Conservation (phyloP, 148 eudicot species). For the Tetragonia tetragonoides region DNA sequence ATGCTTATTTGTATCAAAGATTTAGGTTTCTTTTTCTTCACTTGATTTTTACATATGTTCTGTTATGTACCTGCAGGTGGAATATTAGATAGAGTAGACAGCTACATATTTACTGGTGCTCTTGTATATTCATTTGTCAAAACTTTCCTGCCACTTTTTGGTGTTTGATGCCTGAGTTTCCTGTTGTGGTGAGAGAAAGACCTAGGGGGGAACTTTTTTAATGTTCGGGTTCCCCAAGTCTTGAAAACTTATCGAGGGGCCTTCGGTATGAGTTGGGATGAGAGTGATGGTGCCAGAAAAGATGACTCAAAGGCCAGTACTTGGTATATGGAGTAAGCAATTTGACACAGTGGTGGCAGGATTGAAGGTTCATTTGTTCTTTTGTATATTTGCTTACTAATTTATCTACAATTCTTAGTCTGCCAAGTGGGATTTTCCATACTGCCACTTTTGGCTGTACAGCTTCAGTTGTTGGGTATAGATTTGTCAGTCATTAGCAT, state of each 20-base stretch:
- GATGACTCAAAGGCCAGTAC: background rate
- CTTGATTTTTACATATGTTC: background rate
- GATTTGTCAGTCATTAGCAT: background rate
- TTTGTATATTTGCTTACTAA: background rate
- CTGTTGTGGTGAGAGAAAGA: background rate
- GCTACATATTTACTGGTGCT: conserved; percentile 96
- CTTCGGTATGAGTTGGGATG: background rate
- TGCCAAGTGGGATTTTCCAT: conserved; percentile 1
- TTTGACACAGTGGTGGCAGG: background rate
- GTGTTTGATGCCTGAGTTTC: conserved; percentile 47
- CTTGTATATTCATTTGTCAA: conserved; percentile 80
- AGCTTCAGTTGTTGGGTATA: background rate
- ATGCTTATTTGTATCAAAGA: background rate
- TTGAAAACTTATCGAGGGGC: background rate
- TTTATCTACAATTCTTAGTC: background rate
- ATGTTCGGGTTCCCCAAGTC: background rate
- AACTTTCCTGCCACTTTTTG: conserved; percentile 60
- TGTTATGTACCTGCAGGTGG: conserved; percentile 59
- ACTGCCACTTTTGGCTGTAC: conserved; percentile 19
- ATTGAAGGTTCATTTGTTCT: background rate
- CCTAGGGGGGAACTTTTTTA: background rate
- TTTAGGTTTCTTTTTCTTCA: background rate
- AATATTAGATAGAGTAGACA: conserved; percentile 85
- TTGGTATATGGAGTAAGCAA: background rate
- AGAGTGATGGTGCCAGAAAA: background rate